phyloP scores from a whole-genome alignment of 2,329 filamentous ascomycete genomes.

The Blumeriella jaapii region DNA sequence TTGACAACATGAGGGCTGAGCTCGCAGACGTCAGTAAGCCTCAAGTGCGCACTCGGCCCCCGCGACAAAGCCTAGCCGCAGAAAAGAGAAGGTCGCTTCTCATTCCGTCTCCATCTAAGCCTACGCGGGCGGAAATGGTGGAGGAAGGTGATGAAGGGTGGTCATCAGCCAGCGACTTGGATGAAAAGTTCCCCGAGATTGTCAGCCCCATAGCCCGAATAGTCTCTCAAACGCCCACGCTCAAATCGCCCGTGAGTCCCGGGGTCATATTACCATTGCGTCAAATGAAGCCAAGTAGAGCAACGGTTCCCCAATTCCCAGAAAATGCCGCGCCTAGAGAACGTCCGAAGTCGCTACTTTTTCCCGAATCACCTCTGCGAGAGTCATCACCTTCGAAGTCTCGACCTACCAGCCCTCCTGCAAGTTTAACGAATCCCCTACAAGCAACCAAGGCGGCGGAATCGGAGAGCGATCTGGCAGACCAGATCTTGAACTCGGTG shows the following conservation, averaged over 20 bases:
- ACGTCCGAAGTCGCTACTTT: not conserved
- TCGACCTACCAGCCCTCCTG: not conserved
- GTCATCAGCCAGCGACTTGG: slow-evolving; percentile 19
- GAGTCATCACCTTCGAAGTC: slow-evolving; percentile 6
- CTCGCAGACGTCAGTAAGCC: slow-evolving; percentile 23
- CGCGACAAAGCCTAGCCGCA: slow-evolving; percentile 8
- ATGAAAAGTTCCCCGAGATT: slow-evolving; percentile 11
- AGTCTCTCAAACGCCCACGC: slow-evolving; percentile 16
- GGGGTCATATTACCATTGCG: not conserved
- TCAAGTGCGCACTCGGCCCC: slow-evolving; percentile 3
- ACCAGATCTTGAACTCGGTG: slow-evolving; percentile 45
- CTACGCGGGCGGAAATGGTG: not conserved
- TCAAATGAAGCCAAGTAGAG: not conserved
- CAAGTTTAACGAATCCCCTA: not conserved
- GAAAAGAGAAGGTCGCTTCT: slow-evolving; percentile 5
- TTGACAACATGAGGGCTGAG: slow-evolving; percentile 23
- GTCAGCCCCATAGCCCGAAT: slow-evolving; percentile 14
- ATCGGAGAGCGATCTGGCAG: slow-evolving; percentile 34
- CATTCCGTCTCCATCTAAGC: not conserved
- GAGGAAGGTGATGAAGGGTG: slow-evolving; percentile 16
- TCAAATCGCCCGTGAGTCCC: slow-evolving; percentile 3
- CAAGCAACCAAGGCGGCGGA: slow-evolving; percentile 3
- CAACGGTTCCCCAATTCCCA: not conserved
- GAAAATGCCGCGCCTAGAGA: not conserved
- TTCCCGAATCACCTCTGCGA: not conserved